phyloP scores from a whole-genome alignment of 352 stramenopile species.

The Pythium insidiosum region DNA sequence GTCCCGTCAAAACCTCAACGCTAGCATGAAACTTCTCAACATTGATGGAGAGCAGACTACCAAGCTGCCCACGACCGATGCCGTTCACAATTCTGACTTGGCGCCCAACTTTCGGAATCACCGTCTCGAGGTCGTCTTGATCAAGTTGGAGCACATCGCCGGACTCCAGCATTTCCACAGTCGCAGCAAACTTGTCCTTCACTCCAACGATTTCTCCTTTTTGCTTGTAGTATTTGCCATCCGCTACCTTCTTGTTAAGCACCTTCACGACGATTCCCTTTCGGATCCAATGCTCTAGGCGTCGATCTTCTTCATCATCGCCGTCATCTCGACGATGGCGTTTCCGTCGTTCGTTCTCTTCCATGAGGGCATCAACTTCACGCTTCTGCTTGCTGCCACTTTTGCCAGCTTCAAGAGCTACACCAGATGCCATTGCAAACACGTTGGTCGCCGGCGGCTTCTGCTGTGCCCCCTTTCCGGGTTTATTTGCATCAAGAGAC shows the following conservation, averaged over 20 bases:
- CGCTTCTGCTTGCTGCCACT: background rate
- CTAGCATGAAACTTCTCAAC: conserved; percentile 59
- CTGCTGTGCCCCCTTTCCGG: background rate
- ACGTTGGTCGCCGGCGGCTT: background rate
- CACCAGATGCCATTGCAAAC: conserved; percentile 2
- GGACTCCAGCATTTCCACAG: conserved; percentile 75
- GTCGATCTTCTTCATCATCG: conserved; percentile 18
- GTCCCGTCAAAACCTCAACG: conserved; percentile 54
- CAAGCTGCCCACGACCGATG: conserved; percentile 38
- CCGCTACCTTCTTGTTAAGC: conserved; percentile 88
- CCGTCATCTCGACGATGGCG: conserved; percentile 29
- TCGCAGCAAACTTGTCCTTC: conserved; percentile 75
- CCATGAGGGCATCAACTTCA: conserved; percentile 10
- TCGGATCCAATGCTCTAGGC: conserved; percentile 89
- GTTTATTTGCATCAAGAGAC: conserved; percentile 10
- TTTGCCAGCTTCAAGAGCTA: conserved; percentile 2
- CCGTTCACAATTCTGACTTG: conserved; percentile 78
- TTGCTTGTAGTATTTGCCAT: conserved; percentile 85
- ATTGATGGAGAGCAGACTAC: conserved; percentile 63
- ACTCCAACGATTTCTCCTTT: conserved; percentile 78
- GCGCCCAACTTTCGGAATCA: conserved; percentile 68
- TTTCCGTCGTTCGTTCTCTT: conserved; percentile 13
- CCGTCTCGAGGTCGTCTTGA: conserved; percentile 87
- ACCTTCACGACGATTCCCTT: conserved; percentile 92
- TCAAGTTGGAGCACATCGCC: conserved; percentile 77